These are phyloP conservation scores for Colletotrichum siamense DNA, from an alignment of 2,329 filamentous ascomycete species.

Conservation along the genomic window DNA sequence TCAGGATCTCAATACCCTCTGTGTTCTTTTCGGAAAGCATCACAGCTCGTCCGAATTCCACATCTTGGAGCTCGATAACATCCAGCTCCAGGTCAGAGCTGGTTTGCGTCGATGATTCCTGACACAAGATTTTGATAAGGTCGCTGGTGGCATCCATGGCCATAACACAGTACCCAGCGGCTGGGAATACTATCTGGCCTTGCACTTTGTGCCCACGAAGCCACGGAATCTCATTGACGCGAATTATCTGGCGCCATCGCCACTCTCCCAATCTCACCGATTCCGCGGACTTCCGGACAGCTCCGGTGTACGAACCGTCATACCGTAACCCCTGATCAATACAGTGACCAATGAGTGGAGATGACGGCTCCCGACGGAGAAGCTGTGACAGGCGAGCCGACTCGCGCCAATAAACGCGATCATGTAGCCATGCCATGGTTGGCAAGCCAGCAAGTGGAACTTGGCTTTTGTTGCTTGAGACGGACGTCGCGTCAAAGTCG, in stretches of 20 bases:
- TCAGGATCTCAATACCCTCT: neutral
- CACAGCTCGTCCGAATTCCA: neutral
- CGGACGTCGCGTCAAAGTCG: neutral
- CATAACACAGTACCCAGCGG: conserved; percentile 47
- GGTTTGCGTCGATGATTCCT: conserved; percentile 6
- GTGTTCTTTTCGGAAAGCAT: neutral
- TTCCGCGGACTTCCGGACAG: neutral
- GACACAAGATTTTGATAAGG: neutral
- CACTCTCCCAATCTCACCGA: neutral
- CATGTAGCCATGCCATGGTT: conserved; percentile 22
- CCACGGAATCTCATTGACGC: conserved; percentile 36
- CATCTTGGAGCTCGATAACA: neutral
- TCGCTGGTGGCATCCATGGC: conserved; percentile 42
- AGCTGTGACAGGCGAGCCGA: neutral
- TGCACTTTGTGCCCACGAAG: conserved; percentile 39
- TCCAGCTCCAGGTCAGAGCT: neutral
- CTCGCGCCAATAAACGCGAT: conserved; percentile 7
- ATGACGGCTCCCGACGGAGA: conserved; percentile 6
- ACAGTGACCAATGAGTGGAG: neutral
- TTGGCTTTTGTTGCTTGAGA: neutral
- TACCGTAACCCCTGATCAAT: neutral
- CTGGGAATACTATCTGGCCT: conserved; percentile 46
- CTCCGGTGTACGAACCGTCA: neutral
- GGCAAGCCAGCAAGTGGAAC: neutral
- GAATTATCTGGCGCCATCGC: conserved; percentile 25